Evolutionary conservation across 179 eudicot genomes (phyloP).

Genomic region (Amaranthus tricolor): DNA sequence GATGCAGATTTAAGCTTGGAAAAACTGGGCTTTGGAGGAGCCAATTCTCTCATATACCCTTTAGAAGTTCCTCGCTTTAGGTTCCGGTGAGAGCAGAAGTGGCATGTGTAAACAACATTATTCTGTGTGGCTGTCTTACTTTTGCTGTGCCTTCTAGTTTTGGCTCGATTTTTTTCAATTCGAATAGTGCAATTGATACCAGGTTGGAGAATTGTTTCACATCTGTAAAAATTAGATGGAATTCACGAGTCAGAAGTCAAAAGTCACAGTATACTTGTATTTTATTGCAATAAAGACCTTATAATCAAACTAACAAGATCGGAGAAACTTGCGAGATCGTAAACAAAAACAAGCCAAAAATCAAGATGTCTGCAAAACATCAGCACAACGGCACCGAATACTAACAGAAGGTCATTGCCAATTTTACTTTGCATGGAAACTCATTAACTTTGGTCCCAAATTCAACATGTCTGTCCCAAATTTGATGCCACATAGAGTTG

Average conservation of each 20-base stretch:
- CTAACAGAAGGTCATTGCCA: neutral
- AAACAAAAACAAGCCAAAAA: neutral
- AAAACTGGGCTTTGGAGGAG: constrained; percentile 41
- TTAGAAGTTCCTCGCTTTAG: constrained; percentile 65
- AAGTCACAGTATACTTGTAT: too few species aligned
- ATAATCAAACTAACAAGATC: too few species aligned
- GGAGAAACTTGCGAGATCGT: neutral
- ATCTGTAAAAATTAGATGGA: constrained; percentile 38
- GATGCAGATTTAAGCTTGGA: constrained; percentile 9
- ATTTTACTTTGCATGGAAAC: neutral
- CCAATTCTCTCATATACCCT: constrained; percentile 51
- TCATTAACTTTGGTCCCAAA: neutral
- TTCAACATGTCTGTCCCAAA: too few species aligned
- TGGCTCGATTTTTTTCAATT: constrained; percentile 59
- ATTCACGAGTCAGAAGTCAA: neutral
- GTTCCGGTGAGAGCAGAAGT: constrained; percentile 70
- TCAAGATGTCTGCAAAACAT: neutral
- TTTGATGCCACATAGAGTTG: too few species aligned
- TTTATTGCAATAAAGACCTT: neutral
- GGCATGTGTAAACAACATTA: constrained; percentile 68
- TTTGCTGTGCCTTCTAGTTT: constrained; percentile 35
- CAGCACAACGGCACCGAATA: neutral
- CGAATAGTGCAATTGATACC: constrained; percentile 77
- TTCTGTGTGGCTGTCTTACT: constrained; percentile 38
- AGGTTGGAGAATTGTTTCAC: constrained; percentile 85